These are phyloP conservation scores for Boletus pseudopeckii DNA, from an alignment of 768 basidiomycete species.

Conservation along the genomic window DNA sequence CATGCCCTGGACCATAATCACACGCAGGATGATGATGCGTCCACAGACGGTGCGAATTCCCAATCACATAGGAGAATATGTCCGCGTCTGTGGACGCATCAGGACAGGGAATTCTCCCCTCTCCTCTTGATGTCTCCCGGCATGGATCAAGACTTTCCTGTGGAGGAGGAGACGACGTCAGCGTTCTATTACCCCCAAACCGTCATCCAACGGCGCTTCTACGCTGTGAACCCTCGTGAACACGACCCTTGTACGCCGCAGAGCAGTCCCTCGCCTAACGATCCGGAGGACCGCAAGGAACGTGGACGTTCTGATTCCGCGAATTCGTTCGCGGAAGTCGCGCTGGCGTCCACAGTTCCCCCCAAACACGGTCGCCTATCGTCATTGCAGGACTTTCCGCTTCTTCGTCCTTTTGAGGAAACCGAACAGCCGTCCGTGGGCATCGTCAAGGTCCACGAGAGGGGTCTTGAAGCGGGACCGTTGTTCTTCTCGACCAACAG, in stretches of 20 bases:
- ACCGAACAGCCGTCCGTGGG: not conserved
- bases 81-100: constrained; percentile 2
- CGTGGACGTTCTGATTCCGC: constrained; percentile 9
- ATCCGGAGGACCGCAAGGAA: not conserved
- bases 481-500: not conserved
- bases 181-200: not conserved
- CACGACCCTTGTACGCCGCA: constrained; percentile 1
- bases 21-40: not conserved
- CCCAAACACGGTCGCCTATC: constrained; percentile 9
- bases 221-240: not conserved
- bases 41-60: not conserved
- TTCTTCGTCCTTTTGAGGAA: constrained; percentile 23
- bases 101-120: constrained; percentile 20
- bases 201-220: not conserved
- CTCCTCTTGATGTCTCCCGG: constrained; percentile 20
- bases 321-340: constrained; percentile 18
- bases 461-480: constrained; percentile 16
- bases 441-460: constrained; percentile 10
- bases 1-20: not conserved
- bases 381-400: constrained; percentile 10
- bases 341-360: constrained; percentile 7
- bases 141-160: not conserved
- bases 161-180: constrained; percentile 4
- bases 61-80: constrained; percentile 1
- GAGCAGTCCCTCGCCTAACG: not conserved